Base-by-base conservation (phyloP, 2,329 filamentous ascomycete species). In the Domatiomyces globalis region DNA sequence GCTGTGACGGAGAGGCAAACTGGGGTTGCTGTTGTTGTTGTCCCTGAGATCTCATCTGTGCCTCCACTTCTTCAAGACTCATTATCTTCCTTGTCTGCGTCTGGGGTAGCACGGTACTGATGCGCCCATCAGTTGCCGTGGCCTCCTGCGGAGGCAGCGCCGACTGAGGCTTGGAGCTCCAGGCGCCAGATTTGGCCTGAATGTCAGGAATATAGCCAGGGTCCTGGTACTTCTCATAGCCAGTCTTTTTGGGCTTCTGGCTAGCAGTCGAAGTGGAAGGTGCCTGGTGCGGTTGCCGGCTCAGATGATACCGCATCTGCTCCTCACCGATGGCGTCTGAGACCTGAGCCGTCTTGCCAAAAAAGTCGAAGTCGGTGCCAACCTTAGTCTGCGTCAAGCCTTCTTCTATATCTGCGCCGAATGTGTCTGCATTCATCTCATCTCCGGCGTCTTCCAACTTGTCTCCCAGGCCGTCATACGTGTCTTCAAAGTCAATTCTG, bases 331-430 rank as follows among this genome's bases (percentile, higher is more conserved):
- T 85, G 36, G 84, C 88, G 69, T 83, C 78, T 18, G 88, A 77
- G 43, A 95, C 85, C 68, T 89, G 81, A 52, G 89, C 89, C 5
- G 92, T 98, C 63, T 86, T 83, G 43, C 89, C 89, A 58, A 94
- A 94, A 70, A 96, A 98, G 67, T 98, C 92, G 63, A 96, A 96
- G 68, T 98, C 90, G 66, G 86, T 94, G 64, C 89, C 89, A 53
- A 92, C 79, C 9, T 73, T 62, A 59, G 75, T 69, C 49, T 66
- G 73, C 27, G 73, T 68, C 17, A 66, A 63, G 17, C 66, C 70
- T 36, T 67, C 70, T 51, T 65, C 65, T 33, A 67, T 69, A 52
- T 73, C 76, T 52, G 68, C 69, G 54, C 79, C 86, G 65, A 98
- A 98, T 1, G 92, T 98, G 65, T 96, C 92, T 62, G 96, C 87